Base-by-base conservation (phyloP, 1,284 basidiomycete species). In the Heterobasidion parviporum region DNA sequence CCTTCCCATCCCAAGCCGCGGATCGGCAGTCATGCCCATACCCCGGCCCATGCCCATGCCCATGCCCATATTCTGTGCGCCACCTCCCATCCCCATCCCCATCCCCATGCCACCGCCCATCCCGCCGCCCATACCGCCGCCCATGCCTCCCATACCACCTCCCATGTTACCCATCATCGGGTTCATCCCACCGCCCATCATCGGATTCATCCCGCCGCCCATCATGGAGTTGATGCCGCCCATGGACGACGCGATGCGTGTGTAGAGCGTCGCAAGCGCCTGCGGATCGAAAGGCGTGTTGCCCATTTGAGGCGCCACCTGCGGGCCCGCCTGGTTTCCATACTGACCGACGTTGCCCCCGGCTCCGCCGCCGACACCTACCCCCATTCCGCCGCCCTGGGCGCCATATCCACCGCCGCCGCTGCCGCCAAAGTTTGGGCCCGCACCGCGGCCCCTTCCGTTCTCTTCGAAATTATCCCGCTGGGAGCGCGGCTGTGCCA, bases 401-500 rank as follows among this genome's bases (percentile, higher is more conserved):
- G 41, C 50, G 47, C 57, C 62, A 9, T 59, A 60, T n/a, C 57
- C 59, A 51, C 62, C 63, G 43, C 63, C 61, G 50, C 60, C 62
- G 43, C 75, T 73, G 51, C 64, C 70, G 36, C 67, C 72, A 69
- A 68, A 61, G 58, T 56, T 62, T 58, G 59, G 61, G 18, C 62
- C 66, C 18, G 61, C 64, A 32, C 64, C 62, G 41, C 56, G 57
- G 49, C 63, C 64, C n/a, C 63, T 56, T 45, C 56, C 58, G 32
- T 36, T 48, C 3, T 53, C 55, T 8, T 55, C 67, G 63, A 72
- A 74, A 18, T 74, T 77, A 64, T 90, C 87, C 35, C 88, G 81
- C 65, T 89, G 86, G 60, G 86, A 86, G 55, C 92, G 82, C 2
- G 93, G 92, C 70, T 95, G 92, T 7, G 92, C 93, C 57, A 92